Base-by-base conservation (phyloP, 306 rosid species). In the Dicorynia guianensis region DNA sequence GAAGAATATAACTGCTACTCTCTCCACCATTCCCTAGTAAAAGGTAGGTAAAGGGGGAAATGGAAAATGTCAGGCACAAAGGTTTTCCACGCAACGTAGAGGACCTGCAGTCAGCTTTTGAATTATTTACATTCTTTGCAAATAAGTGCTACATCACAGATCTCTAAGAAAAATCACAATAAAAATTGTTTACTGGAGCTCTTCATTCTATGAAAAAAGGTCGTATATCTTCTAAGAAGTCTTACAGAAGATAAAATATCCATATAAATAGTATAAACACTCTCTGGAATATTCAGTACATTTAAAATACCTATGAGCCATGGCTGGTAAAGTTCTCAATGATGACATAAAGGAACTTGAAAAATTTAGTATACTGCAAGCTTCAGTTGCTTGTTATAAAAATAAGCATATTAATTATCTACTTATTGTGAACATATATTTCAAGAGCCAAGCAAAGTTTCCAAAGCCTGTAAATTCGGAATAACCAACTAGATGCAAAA, bases 1-100 rank as follows among this genome's bases (percentile, higher is more conserved):
- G 78, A 81, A 90, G 87, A 92, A 90, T 67, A 89, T 83, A 71
- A 95, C 93, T 25, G 88, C 97, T 53, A 87, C 90, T 79, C 93
- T 89, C 53, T 95, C 98, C 65, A 95, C 97, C 79, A 89, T 49
- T 46, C 92, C 97, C 98, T 93, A 71, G 43, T 25, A 74, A 80
- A 71, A 30, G 49, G 44, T 54, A 83, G 20, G 64, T 20, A 67
- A 66, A 18, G 50, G 48, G 48, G 46, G 49, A 47, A 58, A 25
- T 48, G 25, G 43, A 47, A 58, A 12, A 20, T 33, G 19, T 56
- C 38, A 49, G 13, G 46, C 46, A 40, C 11, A 25, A 52, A 17
- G 63, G 44, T 62, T 55, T 48, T 72, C 62, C 54, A 69, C 25
- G 58, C 3, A 20, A 17, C 53, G 7, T 11, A 25, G 20, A 13